A percentile compares a stretch with the other conserved stretches of the same genome.
phyloP scores from a whole-genome alignment of 768 basidiomycete genomes.

The Pulveroboletus ravenelii region DNA sequence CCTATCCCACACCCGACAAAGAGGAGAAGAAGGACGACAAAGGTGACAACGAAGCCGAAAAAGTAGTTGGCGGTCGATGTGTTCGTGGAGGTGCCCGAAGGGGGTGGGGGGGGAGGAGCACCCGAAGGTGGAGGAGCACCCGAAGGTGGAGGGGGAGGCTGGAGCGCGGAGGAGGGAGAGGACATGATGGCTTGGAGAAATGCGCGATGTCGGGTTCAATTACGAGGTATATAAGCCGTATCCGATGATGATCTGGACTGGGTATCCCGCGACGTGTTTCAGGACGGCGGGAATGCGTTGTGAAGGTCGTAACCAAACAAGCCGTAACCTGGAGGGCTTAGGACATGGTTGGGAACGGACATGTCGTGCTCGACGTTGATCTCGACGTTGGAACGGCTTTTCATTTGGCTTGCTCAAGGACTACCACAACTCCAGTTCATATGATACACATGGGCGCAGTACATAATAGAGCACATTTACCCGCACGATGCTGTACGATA shows the following conservation, averaged over 20 bases:
- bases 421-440: neutral
- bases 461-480: neutral
- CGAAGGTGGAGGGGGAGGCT: neutral
- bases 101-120: neutral
- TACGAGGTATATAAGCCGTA: neutral
- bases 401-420: neutral
- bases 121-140: neutral
- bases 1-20: slow-evolving; percentile 50
- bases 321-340: neutral
- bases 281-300: slow-evolving; percentile 1
- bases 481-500: neutral
- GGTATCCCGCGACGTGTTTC: slow-evolving; percentile 13
- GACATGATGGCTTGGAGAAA: slow-evolving; percentile 10
- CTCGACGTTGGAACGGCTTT: neutral
- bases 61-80: slow-evolving; percentile 25
- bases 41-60: slow-evolving; percentile 32
- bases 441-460: neutral
- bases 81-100: neutral
- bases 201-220: neutral
- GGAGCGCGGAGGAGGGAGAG: neutral
- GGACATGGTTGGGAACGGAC: too few relatives aligned
- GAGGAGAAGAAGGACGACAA: slow-evolving; percentile 37
- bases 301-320: slow-evolving; percentile 9
- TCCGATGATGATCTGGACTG: slow-evolving; percentile 10
- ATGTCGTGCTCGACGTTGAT: neutral